Evolutionary conservation across 2,329 filamentous ascomycete species (phyloP).

Genomic region (Fusarium metavorans): DNA sequence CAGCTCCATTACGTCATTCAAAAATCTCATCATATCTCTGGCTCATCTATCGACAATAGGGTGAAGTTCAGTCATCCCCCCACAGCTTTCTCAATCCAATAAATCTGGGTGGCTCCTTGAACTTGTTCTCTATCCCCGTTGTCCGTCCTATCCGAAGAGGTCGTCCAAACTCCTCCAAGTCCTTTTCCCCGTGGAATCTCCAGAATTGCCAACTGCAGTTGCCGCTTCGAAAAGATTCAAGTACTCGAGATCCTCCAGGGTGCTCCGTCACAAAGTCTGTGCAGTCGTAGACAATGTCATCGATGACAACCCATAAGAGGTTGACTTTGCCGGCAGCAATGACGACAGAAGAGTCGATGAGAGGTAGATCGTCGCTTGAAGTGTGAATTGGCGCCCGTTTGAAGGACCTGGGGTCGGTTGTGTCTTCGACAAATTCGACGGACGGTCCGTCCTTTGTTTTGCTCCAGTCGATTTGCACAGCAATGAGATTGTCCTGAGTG

Average conservation of each 20-base stretch:
- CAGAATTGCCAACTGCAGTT: slow-evolving; percentile 26
- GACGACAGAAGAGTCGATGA: neutral
- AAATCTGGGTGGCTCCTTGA: neutral
- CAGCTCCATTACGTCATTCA: neutral
- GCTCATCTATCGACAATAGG: no score
- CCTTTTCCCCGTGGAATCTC: slow-evolving; percentile 16
- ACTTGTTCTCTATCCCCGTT: neutral
- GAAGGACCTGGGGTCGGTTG: neutral
- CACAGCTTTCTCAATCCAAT: neutral
- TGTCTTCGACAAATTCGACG: neutral
- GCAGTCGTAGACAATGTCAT: neutral
- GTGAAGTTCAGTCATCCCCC: neutral
- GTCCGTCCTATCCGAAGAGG: slow-evolving; percentile 15
- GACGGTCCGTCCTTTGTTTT: neutral
- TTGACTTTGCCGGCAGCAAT: neutral
- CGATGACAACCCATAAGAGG: neutral
- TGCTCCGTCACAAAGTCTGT: neutral
- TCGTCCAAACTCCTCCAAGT: slow-evolving; percentile 5
- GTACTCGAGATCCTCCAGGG: neutral
- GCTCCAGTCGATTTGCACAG: neutral
- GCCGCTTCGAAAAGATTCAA: neutral
- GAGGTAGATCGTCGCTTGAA: neutral
- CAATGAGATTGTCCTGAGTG: neutral
- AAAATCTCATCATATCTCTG: no score
- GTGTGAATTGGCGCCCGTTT: neutral